A percentile compares a stretch with the other conserved stretches of the same genome.
phyloP scores from a whole-genome alignment of 805 yeast genomes.

The Schwanniomyces yamadae region DNA sequence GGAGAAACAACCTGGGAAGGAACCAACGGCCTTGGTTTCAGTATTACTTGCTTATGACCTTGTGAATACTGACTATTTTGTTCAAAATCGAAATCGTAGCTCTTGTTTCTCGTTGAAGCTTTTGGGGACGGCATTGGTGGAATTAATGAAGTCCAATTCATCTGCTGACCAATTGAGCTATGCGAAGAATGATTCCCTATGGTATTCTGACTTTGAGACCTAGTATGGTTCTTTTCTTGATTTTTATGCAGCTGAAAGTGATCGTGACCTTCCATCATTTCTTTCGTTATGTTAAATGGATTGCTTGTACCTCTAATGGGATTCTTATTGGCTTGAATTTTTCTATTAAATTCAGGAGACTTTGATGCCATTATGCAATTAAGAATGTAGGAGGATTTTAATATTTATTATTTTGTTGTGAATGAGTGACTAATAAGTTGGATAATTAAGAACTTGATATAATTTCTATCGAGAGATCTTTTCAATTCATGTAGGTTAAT shows the following conservation, averaged over 20 bases:
- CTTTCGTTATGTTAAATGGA: too few relatives aligned
- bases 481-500: too few relatives aligned
- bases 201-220: slow-evolving; percentile 8
- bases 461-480: too few relatives aligned
- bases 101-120: slow-evolving; percentile 10
- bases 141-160: slow-evolving; percentile 32
- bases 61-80: neutral
- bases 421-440: slow-evolving; percentile 4
- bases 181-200: slow-evolving; percentile 2
- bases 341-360: slow-evolving; percentile 3
- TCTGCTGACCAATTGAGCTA: slow-evolving; percentile 1
- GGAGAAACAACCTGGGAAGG: neutral
- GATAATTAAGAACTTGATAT: too few relatives aligned
- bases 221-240: slow-evolving; percentile 6
- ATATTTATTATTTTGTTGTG: too few relatives aligned
- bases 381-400: too few relatives aligned
- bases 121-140: slow-evolving; percentile 33
- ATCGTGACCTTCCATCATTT: slow-evolving; percentile 2
- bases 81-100: slow-evolving; percentile 1
- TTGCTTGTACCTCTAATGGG: slow-evolving; percentile 5
- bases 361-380: slow-evolving; percentile 5
- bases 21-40: neutral
- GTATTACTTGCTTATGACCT: neutral
- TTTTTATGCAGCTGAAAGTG: neutral
- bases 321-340: slow-evolving; percentile 8